Base-by-base conservation (phyloP, 2,329 filamentous ascomycete species). In the Xylaria sp. region DNA sequence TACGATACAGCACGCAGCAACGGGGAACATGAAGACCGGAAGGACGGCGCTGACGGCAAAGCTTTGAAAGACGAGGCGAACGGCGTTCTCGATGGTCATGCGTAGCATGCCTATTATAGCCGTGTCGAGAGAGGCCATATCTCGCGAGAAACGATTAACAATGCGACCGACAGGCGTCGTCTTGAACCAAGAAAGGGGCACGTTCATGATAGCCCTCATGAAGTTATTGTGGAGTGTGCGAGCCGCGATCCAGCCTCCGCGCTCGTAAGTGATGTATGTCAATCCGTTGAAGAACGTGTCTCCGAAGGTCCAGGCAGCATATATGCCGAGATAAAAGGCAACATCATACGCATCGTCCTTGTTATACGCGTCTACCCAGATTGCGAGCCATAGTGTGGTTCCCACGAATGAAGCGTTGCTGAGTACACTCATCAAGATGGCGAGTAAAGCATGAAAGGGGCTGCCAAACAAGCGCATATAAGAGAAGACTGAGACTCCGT, bases 161-260 rank as follows among this genome's bases (percentile, higher is more conserved):
- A 87, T 82, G 50, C 86, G 83, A 13, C 86, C 84, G 18, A 86
- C 82, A 0, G 87, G 84, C 1, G 86, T 82, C 56, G 84, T 77
- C 74, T 87, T 87, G 73, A 86, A 89, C 87, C 87, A 89, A 3
- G 84, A 83, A 10, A 89, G 79, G 0, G 87, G 84, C 3, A 87
- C 87, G 28, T 81, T 80, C 79, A 89, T 81, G 20, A 89, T 80
- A 20, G 85, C 83, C 13, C 79, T 80, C 54, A 89, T 84, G 61
- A 89, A 84, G 60, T 83, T 82, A 15, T 81, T 81, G 77, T 89
- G 87, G 52, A 89, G 82, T 41, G 78, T 81, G 39, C 82, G 81
- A 0, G 86, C 87, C 2, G 87, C 87, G n/a, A 81, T 79, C 87
- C 87, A 89, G 7, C 84, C 84, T 23, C 87, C 87, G 72, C 83